Percentiles rank a stretch among this genome's conserved stretches.
phyloP scores from a whole-genome alignment of 805 yeast species.

The Henningerozyma blattae region DNA sequence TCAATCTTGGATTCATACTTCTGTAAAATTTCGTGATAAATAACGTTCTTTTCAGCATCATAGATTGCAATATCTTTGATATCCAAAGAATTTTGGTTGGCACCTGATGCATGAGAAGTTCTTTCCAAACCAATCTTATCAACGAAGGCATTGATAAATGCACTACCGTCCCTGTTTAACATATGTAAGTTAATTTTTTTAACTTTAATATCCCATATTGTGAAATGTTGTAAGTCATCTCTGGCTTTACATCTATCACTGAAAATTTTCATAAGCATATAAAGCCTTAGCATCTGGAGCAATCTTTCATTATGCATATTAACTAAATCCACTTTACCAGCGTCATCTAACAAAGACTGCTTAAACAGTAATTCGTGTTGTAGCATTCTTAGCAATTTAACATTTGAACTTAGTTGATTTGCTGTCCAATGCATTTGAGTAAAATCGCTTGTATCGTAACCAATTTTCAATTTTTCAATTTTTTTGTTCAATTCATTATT shows the following conservation, averaged over 20 bases:
- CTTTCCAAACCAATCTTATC: conserved; percentile 51
- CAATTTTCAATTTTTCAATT: conserved; percentile 53
- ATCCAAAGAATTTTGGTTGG: conserved; percentile 48
- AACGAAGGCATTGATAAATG: conserved; percentile 61
- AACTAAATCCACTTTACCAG: conserved; percentile 33
- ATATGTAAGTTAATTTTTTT: conserved; percentile 65
- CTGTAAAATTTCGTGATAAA: conserved; percentile 61
- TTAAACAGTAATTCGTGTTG: conserved; percentile 38
- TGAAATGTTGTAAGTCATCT: conserved; percentile 24
- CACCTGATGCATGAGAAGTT: conserved; percentile 51
- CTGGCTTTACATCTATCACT: conserved; percentile 23
- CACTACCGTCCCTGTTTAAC: conserved; percentile 43
- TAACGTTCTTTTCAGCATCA: conserved; percentile 43
- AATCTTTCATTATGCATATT: conserved; percentile 27
- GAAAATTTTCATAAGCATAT: conserved; percentile 34
- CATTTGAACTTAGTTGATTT: conserved; percentile 35
- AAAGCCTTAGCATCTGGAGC: conserved; percentile 31
- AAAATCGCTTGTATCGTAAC: conserved; percentile 58
- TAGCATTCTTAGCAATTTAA: conserved; percentile 30
- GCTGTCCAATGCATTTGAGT: conserved; percentile 37
- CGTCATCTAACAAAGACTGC: conserved; percentile 37
- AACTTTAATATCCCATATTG: conserved; percentile 54
- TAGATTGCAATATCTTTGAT: conserved; percentile 57
- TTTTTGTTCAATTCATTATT: conserved; percentile 43
- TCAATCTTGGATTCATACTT: conserved; percentile 27